A percentile compares a stretch with the other conserved stretches of the same genome.
Evolutionary conservation across 305 asterid genomes (phyloP).

Genomic region (Ruellia speciosa): DNA sequence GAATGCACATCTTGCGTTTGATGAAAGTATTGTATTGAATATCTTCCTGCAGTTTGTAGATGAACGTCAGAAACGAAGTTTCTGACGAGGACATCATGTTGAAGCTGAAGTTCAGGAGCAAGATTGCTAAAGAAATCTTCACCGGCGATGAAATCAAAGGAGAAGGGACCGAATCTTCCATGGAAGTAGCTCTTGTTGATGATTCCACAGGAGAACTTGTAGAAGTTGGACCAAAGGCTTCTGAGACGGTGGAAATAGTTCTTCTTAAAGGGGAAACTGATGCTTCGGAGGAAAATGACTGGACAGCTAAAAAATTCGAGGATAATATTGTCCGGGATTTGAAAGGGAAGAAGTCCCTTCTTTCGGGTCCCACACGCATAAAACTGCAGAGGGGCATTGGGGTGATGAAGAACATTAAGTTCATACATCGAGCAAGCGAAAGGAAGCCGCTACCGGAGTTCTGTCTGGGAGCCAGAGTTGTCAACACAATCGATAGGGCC

Average conservation of each 20-base stretch:
- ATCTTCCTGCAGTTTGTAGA: neutral
- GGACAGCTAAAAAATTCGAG: slow-evolving; percentile 8
- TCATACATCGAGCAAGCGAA: slow-evolving; percentile 25
- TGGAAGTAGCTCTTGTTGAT: slow-evolving; percentile 42
- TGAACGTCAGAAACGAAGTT: neutral
- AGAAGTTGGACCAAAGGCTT: slow-evolving; percentile 35
- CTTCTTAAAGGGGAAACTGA: slow-evolving; percentile 28
- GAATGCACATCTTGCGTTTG: neutral
- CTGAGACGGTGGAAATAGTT: slow-evolving; percentile 34
- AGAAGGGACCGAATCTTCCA: slow-evolving; percentile 16
- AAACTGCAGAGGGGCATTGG: slow-evolving; percentile 33
- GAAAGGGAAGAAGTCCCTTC: slow-evolving; percentile 37
- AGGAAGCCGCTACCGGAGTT: slow-evolving; percentile 23
- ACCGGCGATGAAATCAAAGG: slow-evolving; percentile 42
- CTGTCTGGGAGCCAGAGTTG: slow-evolving; percentile 38
- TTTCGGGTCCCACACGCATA: slow-evolving; percentile 26
- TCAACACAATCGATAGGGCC: slow-evolving; percentile 15
- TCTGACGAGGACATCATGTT: neutral
- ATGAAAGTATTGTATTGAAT: neutral
- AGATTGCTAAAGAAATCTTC: slow-evolving; percentile 23
- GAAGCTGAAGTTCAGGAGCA: slow-evolving; percentile 33
- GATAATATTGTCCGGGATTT: slow-evolving; percentile 18
- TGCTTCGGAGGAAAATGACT: slow-evolving; percentile 1
- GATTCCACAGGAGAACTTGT: slow-evolving; percentile 22
- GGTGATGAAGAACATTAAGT: slow-evolving; percentile 24